These are phyloP conservation scores for Aspergillus persii DNA, from an alignment of 2,329 filamentous ascomycete genomes.

Conservation along the genomic window DNA sequence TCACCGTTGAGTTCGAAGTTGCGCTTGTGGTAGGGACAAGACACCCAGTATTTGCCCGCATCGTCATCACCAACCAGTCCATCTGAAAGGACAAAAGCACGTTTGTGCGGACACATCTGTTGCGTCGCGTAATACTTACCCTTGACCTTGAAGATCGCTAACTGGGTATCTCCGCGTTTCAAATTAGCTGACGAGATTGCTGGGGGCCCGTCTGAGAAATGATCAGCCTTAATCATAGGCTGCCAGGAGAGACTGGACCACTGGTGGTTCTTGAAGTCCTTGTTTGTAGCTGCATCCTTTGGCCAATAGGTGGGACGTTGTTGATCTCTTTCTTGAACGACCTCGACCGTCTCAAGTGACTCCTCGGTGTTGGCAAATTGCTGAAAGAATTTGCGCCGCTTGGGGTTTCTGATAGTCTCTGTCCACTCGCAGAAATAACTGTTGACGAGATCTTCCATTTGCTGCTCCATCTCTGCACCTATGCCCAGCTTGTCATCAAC, in stretches of 20 bases:
- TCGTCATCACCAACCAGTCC: conserved; percentile 68
- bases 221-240: conserved; percentile 67
- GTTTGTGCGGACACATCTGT: conserved; percentile 94
- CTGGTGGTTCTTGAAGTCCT: conserved; percentile 69
- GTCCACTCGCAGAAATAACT: conserved; percentile 92
- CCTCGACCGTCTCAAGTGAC: conserved; percentile 66
- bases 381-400: conserved; percentile 66
- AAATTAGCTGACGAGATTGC: conserved; percentile 69
- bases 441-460: conserved; percentile 83
- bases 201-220: conserved; percentile 69
- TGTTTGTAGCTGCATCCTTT: conserved; percentile 57
- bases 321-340: conserved; percentile 70
- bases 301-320: conserved; percentile 75
- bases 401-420: conserved; percentile 70
- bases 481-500: conserved; percentile 85
- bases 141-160: conserved; percentile 80
- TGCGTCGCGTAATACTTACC: conserved; percentile 82
- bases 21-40: conserved; percentile 84
- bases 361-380: conserved; percentile 84
- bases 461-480: conserved; percentile 75
- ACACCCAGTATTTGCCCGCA: conserved; percentile 72
- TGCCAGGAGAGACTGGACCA: conserved; percentile 73
- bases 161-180: conserved; percentile 84
- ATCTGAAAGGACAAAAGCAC: conserved; percentile 84
- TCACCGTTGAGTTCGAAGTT: conserved; percentile 74